Percentiles rank a stretch among this genome's conserved stretches.
Evolutionary conservation across 352 stramenopile genomes (phyloP).

Genomic region (Phytophthora europaea): DNA sequence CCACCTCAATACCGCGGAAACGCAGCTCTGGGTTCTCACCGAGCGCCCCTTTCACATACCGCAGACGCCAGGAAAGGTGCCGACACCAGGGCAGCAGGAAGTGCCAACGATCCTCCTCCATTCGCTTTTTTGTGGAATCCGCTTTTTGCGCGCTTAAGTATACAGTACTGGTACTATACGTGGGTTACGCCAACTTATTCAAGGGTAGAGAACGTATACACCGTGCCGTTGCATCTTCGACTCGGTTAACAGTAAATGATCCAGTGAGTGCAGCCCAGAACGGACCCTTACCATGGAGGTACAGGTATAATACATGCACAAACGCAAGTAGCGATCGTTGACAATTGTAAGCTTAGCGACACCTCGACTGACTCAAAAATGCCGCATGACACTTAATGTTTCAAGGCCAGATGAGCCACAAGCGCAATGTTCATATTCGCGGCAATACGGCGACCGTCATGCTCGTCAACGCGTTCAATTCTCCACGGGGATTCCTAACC

Average conservation of each 20-base stretch:
- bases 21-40: slow-evolving; percentile 16
- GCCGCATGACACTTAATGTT: neutral
- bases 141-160: neutral
- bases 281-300: too few species aligned
- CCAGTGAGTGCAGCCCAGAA: too few species aligned
- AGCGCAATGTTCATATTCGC: slow-evolving; percentile 11
- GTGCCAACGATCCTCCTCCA: slow-evolving; percentile 30
- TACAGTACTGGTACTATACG: neutral
- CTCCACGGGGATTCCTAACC: slow-evolving; percentile 12
- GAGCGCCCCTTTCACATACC: slow-evolving; percentile 22
- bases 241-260: too few species aligned
- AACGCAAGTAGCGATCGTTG: slow-evolving; percentile 7
- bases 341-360: slow-evolving; percentile 28
- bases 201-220: too few species aligned
- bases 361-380: slow-evolving; percentile 26
- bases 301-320: too few species aligned
- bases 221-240: too few species aligned
- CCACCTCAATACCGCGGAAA: slow-evolving; percentile 26
- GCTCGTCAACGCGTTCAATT: slow-evolving; percentile 15
- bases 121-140: neutral
- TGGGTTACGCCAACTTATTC: too few species aligned
- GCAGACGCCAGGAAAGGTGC: slow-evolving; percentile 8
- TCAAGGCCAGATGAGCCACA: slow-evolving; percentile 15
- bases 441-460: slow-evolving; percentile 6
- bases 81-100: slow-evolving; percentile 38